A percentile compares a stretch with the other conserved stretches of the same genome.
These are phyloP conservation scores for Paradendryphiella salina DNA, from an alignment of 2,329 filamentous ascomycete species.

Conservation along the genomic window DNA sequence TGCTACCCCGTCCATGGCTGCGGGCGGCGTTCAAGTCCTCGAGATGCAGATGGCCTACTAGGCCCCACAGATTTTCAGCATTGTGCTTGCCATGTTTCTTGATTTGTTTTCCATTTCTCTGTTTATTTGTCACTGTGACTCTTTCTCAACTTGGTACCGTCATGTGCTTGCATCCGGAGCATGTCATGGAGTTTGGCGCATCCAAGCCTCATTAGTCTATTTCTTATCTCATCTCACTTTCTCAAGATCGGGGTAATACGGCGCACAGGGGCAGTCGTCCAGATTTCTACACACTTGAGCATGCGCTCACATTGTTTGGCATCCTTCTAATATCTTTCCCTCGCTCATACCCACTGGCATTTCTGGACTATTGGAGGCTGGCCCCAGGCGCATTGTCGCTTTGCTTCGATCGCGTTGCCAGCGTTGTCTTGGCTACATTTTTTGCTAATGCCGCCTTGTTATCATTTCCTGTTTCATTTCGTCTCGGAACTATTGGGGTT, in stretches of 20 bases:
- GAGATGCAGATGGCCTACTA: constrained; percentile 52
- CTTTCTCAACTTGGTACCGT: constrained; percentile 22
- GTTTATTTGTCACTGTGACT: constrained; percentile 35
- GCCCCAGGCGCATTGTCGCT: constrained; percentile 41
- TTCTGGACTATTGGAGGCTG: constrained; percentile 46
- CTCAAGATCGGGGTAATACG: constrained; percentile 37
- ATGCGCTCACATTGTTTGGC: constrained; percentile 38
- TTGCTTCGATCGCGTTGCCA: constrained; percentile 32
- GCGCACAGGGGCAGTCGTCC: constrained; percentile 44
- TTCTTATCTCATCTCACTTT: constrained; percentile 14
- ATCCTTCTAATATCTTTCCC: constrained; percentile 45
- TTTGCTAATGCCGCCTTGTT: constrained; percentile 33
- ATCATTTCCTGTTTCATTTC: constrained; percentile 18
- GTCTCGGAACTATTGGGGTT: constrained; percentile 26
- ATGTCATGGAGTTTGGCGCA: constrained; percentile 27
- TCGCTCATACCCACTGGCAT: constrained; percentile 44
- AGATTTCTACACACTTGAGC: constrained; percentile 41
- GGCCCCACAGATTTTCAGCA: constrained; percentile 3
- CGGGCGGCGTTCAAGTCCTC: constrained; percentile 47
- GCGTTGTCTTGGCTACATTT: constrained; percentile 22
- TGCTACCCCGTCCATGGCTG: constrained; percentile 48
- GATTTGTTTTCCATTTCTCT: constrained; percentile 26
- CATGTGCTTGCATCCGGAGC: constrained; percentile 40
- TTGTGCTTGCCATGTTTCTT: constrained; percentile 17
- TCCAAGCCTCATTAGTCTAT: constrained; percentile 4